Evolutionary conservation across 2,329 filamentous ascomycete species (phyloP).

Genomic region (Fusarium pseudonygamai): DNA sequence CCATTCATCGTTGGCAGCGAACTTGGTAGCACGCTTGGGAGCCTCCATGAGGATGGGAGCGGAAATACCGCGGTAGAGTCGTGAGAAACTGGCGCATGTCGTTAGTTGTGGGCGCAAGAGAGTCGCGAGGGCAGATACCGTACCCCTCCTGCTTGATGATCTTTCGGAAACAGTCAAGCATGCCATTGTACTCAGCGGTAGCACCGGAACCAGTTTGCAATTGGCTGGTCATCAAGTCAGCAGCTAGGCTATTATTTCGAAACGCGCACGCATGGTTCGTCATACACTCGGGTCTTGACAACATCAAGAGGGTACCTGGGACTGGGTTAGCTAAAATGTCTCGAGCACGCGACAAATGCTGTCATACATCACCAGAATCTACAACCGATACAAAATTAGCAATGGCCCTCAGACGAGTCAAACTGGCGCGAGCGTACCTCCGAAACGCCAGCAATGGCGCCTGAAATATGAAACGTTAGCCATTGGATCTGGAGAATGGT

Average conservation of each 20-base stretch:
- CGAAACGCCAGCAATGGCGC: slow-evolving; percentile 96
- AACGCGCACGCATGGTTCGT: slow-evolving; percentile 39
- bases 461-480: slow-evolving; percentile 53
- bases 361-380: slow-evolving; percentile 88
- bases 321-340: slow-evolving; percentile 28
- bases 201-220: slow-evolving; percentile 79
- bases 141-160: slow-evolving; percentile 97
- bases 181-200: slow-evolving; percentile 94
- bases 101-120: slow-evolving; percentile 29
- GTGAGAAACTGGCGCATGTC: slow-evolving; percentile 71
- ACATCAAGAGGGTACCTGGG: slow-evolving; percentile 97
- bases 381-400: slow-evolving; percentile 38
- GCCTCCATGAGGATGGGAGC: slow-evolving; percentile 99
- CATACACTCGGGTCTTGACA: slow-evolving; percentile 96
- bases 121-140: slow-evolving; percentile 38
- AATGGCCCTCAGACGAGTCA: slow-evolving; percentile 27
- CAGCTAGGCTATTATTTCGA: slow-evolving; percentile 1
- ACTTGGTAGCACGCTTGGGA: slow-evolving; percentile 93
- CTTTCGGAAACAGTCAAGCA: slow-evolving; percentile 98
- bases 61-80: slow-evolving; percentile 93
- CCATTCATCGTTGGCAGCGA: slow-evolving; percentile 99
- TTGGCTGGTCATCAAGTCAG: slow-evolving; percentile 67
- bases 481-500: slow-evolving; percentile 13
- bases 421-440: slow-evolving; percentile 70
- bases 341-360: slow-evolving; percentile 33